Percentiles rank a stretch among this genome's conserved stretches.
phyloP scores from a whole-genome alignment of 2,329 filamentous ascomycete genomes.

The Madurella fahalii region DNA sequence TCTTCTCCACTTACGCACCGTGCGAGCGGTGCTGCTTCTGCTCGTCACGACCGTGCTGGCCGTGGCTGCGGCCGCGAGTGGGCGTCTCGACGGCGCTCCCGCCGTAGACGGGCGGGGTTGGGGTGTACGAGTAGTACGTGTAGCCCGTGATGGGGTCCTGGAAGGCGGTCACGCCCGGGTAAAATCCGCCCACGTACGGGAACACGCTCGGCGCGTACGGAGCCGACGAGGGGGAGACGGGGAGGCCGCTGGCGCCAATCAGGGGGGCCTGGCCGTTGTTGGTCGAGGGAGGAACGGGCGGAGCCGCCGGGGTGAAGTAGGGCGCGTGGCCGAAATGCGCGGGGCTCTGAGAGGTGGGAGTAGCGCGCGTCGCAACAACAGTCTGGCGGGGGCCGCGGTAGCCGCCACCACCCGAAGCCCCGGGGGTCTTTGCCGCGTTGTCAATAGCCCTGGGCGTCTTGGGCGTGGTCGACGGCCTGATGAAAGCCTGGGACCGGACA shows the following conservation, averaged over 20 bases:
- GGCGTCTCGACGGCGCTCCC: not conserved
- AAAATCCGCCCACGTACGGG: constrained; percentile 9
- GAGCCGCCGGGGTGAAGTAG: not conserved
- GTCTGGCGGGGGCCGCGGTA: too few relatives aligned
- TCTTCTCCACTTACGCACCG: not conserved
- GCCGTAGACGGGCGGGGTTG: not conserved
- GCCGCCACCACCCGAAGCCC: too few relatives aligned
- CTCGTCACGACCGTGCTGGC: not conserved
- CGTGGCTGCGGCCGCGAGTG: not conserved
- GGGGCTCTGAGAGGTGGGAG: too few relatives aligned
- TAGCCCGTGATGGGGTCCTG: constrained; percentile 12
- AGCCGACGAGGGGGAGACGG: constrained; percentile 3
- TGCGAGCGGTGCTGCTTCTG: not conserved
- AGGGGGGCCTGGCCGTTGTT: not conserved
- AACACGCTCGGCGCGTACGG: constrained; percentile 3
- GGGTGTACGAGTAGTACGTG: constrained; percentile 11
- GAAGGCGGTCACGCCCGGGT: constrained; percentile 8
- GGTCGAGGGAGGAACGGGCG: not conserved
- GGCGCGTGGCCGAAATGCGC: not conserved
- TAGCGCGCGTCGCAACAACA: too few relatives aligned
- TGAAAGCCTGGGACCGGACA: constrained; percentile 13
- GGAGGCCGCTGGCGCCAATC: constrained; percentile 8
- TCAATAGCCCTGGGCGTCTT: constrained; percentile 2
- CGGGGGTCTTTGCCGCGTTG: too few relatives aligned
- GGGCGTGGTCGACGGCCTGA: constrained; percentile 4